A percentile compares a stretch with the other conserved stretches of the same genome.
These are phyloP conservation scores for Oxytropis ochrocephala DNA, from an alignment of 306 rosid genomes.

Conservation along the genomic window DNA sequence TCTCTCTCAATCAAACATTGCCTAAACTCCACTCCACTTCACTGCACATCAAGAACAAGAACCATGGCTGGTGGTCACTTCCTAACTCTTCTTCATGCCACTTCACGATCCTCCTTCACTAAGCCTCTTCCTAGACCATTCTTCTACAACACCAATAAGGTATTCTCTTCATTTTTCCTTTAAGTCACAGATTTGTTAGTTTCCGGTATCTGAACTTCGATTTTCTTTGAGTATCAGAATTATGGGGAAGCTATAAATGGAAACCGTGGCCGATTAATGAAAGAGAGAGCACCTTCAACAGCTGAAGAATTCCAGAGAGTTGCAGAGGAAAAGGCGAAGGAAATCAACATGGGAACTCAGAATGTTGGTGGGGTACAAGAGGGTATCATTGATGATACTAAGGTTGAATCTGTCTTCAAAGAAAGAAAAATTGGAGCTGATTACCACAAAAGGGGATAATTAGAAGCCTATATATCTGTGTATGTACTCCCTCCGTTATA, in stretches of 20 bases:
- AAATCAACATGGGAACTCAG: not conserved
- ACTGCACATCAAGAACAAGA: not conserved
- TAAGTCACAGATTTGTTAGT: not conserved
- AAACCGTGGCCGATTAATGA: constrained; percentile 18
- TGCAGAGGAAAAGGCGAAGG: constrained; percentile 31
- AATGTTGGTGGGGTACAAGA: not conserved
- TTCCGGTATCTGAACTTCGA: not conserved
- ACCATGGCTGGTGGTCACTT: constrained; percentile 27
- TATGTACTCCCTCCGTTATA: no score
- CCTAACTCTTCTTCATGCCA: constrained; percentile 11
- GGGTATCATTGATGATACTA: not conserved
- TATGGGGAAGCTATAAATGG: constrained; percentile 24
- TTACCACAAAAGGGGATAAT: not conserved
- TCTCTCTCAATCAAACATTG: not conserved
- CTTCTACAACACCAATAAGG: constrained; percentile 25
- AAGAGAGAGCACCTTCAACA: constrained; percentile 36
- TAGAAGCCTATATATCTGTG: not conserved
- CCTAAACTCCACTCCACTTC: not conserved
- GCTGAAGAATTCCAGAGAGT: constrained; percentile 43
- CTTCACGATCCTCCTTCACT: constrained; percentile 21
- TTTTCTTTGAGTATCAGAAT: constrained; percentile 20
- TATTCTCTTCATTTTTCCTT: not conserved
- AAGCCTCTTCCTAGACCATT: constrained; percentile 14
- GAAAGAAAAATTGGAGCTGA: not conserved
- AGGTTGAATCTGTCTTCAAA: not conserved